phyloP scores from a whole-genome alignment of 352 stramenopile genomes.

The Phytophthora hibernalis region DNA sequence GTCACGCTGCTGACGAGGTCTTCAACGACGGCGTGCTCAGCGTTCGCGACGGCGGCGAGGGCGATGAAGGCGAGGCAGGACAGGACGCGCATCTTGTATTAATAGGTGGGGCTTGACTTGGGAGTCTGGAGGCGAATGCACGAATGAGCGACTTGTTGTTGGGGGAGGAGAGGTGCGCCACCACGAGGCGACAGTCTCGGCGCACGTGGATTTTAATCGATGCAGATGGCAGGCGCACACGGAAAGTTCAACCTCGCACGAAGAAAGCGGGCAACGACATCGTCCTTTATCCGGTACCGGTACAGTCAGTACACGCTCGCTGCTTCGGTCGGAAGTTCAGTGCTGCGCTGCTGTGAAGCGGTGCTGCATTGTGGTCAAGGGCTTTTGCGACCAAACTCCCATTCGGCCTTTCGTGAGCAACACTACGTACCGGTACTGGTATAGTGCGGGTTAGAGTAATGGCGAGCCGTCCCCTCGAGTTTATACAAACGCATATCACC shows the following conservation, averaged over 20 bases:
- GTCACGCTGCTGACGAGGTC: constrained; percentile 24
- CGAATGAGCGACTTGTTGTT: constrained; percentile 28
- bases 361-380: background rate
- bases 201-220: constrained; percentile 34
- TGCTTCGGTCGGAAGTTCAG: background rate
- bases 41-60: constrained; percentile 22
- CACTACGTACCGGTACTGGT: too few species aligned
- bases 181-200: constrained; percentile 20
- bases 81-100: constrained; percentile 33
- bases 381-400: too few species aligned
- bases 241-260: constrained; percentile 14
- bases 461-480: too few species aligned
- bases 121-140: constrained; percentile 11
- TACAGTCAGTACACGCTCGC: too few species aligned
- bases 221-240: constrained; percentile 20
- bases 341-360: background rate
- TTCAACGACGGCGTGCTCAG: constrained; percentile 15
- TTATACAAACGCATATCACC: background rate
- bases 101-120: background rate
- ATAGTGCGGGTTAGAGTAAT: too few species aligned
- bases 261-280: too few species aligned
- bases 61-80: constrained; percentile 24
- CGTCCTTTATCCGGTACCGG: background rate
- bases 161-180: constrained; percentile 5
- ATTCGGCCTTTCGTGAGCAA: background rate